Evolutionary conservation across 768 basidiomycete species (phyloP), one percentile per base, ranked within the genome.

Genomic region (Pleurotus salmoneostramineus): DNA sequence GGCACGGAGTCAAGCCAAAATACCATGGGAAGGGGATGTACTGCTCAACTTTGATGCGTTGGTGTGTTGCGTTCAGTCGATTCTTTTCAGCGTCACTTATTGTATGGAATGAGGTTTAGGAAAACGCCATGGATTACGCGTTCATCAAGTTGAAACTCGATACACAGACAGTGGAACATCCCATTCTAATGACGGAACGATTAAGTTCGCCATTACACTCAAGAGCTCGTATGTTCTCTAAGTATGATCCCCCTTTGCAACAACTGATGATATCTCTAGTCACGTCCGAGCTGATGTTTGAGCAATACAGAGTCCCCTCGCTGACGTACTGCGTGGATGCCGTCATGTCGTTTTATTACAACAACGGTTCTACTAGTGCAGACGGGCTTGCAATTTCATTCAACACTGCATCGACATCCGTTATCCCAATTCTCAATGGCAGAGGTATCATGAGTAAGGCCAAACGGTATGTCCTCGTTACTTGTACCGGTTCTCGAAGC

Each of bases 271-370:
- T n/a, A 51, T 15, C n/a, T 31, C n/a, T 65, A 95, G 93, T 97
- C 56, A 96, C 95, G 6, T 95, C 95, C 0, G 97, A 99, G 66
- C 85, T 99, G 33, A 84, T 99, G 73, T 99, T 99, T 67, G 97
- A 99, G 73, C 81, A 86, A 46, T 99, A 98, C 68, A 79, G 80
- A 4, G 93, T 88, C 3, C 95, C 96, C 1, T 85, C 88, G 4
- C 77, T 98, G 48, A 78, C 91, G 3, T 98, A 91, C 72, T 92
- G 91, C 56, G 77, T 97, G 58, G 97, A 99, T 66, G 87, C 89
- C 8, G 73, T 94, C 60, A 93, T 97, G 84, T 94, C 95, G 3
- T 95, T 97, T 68, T 93, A 95, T 66, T 81, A 91, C 62, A 93
- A 94, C 57, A 77, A 79, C n/a, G 58, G 65, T 3, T 48, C 69